Percentiles rank a stretch among this genome's conserved stretches.
Evolutionary conservation across 176 grass and related monocot species (phyloP).

Genomic region (Canna indica): DNA sequence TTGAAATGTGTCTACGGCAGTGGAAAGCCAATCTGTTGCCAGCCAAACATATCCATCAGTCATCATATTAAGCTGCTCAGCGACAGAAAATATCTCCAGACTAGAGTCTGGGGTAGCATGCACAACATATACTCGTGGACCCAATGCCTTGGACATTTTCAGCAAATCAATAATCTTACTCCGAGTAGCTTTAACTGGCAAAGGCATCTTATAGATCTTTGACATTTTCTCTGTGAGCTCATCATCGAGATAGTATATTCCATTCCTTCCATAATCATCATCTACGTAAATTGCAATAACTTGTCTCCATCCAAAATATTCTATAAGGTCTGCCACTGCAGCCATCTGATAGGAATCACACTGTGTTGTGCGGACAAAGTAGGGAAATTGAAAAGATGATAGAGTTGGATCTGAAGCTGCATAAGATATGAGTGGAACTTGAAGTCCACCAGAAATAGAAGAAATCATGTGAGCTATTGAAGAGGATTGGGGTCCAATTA

Average conservation of each 20-base stretch:
- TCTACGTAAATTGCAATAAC: conserved; percentile 15
- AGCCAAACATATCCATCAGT: conserved; percentile 23
- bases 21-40: conserved; percentile 25
- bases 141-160: conserved; percentile 10
- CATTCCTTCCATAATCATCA: conserved; percentile 24
- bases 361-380: conserved; percentile 13
- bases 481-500: conserved; percentile 77
- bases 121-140: conserved; percentile 24
- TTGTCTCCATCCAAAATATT: conserved; percentile 17
- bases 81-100: conserved; percentile 19
- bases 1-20: conserved; percentile 12
- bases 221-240: conserved; percentile 1
- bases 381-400: conserved; percentile 15
- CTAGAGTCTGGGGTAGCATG: conserved; percentile 26
- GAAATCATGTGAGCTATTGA: conserved; percentile 62
- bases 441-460: conserved; percentile 50
- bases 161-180: conserved; percentile 21
- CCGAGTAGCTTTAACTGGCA: conserved; percentile 1
- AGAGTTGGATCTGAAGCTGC: conserved; percentile 81
- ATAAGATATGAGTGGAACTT: conserved; percentile 68
- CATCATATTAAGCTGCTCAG: conserved; percentile 22
- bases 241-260: conserved; percentile 11
- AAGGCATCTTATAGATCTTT: conserved; percentile 21
- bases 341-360: conserved; percentile 21
- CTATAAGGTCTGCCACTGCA: conserved; percentile 14